Evolutionary conservation across 108 stramenopile species (phyloP).

Genomic region (Poteriospumella lacustris): DNA sequence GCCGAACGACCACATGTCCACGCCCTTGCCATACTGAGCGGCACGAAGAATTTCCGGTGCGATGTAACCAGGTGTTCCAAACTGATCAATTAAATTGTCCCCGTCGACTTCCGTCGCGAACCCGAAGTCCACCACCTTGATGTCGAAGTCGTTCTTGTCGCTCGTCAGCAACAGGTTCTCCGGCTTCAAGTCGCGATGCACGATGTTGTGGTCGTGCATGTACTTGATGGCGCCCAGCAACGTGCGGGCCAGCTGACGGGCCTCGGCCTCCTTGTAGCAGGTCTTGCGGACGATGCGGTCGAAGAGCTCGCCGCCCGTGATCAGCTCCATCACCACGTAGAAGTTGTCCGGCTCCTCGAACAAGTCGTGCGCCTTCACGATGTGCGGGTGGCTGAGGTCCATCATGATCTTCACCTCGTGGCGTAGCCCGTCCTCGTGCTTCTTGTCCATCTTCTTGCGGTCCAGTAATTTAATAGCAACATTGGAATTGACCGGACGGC

Average conservation of each 20-base stretch:
- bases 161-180: constrained; percentile 37
- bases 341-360: not conserved
- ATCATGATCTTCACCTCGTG: not conserved
- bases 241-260: constrained; percentile 67
- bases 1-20: constrained; percentile 24
- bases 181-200: constrained; percentile 51
- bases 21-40: constrained; percentile 57
- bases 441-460: not conserved
- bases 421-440: constrained; percentile 34
- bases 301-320: constrained; percentile 90
- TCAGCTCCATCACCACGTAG: constrained; percentile 34
- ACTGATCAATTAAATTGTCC: constrained; percentile 36
- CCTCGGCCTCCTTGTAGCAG: constrained; percentile 85
- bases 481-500: not conserved
- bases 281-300: constrained; percentile 85
- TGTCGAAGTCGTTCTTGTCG: constrained; percentile 1
- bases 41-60: constrained; percentile 56
- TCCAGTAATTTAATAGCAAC: not conserved
- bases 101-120: constrained; percentile 32
- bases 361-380: not conserved
- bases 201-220: constrained; percentile 70
- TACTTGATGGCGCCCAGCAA: constrained; percentile 71
- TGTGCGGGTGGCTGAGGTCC: constrained; percentile 4
- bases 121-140: constrained; percentile 43
- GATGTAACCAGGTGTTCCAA: constrained; percentile 48